These are phyloP conservation scores for Astragalus glycyphyllos DNA, from an alignment of 306 rosid genomes.

Conservation along the genomic window DNA sequence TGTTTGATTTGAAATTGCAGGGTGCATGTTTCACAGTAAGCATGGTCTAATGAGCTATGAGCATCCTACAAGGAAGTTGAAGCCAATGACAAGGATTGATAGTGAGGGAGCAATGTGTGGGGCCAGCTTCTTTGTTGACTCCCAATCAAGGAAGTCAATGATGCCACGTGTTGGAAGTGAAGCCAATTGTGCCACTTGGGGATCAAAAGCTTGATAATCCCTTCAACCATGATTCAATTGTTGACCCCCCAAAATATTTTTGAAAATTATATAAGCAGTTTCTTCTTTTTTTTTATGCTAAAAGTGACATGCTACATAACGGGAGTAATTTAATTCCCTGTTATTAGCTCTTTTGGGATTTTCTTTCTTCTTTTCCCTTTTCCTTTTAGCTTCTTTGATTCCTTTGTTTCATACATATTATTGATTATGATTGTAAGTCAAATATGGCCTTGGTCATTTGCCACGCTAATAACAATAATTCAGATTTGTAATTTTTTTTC, in stretches of 20 bases:
- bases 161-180: conserved; percentile 99
- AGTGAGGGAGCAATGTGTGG: conserved; percentile 96
- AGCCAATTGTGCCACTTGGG: conserved; percentile 89
- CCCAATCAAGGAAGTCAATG: conserved; percentile 57
- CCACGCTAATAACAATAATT: conserved; percentile 15
- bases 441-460: conserved; percentile 32
- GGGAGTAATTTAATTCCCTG: not conserved
- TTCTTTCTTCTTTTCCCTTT: not conserved
- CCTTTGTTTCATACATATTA: not conserved
- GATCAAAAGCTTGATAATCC: conserved; percentile 46
- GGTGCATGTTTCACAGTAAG: conserved; percentile 90
- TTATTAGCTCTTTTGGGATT: conserved; percentile 1
- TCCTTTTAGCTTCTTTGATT: not conserved
- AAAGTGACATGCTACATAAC: conserved; percentile 9
- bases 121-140: conserved; percentile 84
- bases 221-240: not conserved
- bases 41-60: conserved; percentile 86
- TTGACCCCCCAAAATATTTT: not conserved
- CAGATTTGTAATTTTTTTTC: not conserved
- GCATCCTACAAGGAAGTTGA: conserved; percentile 84
- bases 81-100: conserved; percentile 86
- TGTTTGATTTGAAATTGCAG: too few species aligned
- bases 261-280: not conserved
- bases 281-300: not conserved
- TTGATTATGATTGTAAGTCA: not conserved